Conservation (phyloP, 2,329 filamentous ascomycete genomes). For the Microascus cirrosus region DNA sequence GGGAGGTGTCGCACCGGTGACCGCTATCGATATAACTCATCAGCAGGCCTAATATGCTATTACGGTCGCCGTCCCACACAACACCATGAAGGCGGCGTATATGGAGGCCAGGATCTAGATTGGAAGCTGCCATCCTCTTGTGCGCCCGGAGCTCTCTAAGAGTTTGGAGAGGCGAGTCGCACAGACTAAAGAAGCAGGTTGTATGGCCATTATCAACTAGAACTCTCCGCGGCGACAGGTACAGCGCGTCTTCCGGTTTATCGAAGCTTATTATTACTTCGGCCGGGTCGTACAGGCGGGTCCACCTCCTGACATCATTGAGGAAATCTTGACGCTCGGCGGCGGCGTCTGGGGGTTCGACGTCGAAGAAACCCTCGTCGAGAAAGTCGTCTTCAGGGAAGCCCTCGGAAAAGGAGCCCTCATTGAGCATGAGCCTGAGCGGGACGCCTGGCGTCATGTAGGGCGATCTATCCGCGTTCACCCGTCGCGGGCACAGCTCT, state of each 20-base stretch:
- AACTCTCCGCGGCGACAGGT: conserved; percentile 10
- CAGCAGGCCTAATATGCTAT: conserved; percentile 9
- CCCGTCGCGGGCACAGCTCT: conserved; percentile 5
- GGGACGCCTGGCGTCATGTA: conserved; percentile 7
- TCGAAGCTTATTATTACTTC: conserved; percentile 9
- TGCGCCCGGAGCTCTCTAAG: conserved; percentile 9
- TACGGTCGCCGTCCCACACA: conserved; percentile 8
- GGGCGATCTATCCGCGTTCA: conserved; percentile 4
- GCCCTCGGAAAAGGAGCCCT: too few species aligned
- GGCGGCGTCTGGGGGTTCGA: too few species aligned
- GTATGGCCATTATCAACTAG: conserved; percentile 8
- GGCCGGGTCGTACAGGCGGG: conserved; percentile 11
- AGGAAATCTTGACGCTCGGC: too few species aligned
- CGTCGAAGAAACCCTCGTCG: too few species aligned
- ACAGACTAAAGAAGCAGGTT: conserved; percentile 12
- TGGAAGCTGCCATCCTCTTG: conserved; percentile 7
- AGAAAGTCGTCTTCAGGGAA: too few species aligned
- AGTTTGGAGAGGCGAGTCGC: conserved; percentile 6
- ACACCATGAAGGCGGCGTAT: conserved; percentile 11
- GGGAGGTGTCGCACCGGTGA: neutral
- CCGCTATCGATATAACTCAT: conserved; percentile 7
- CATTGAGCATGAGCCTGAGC: conserved; percentile 10
- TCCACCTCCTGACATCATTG: conserved; percentile 12
- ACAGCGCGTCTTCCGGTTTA: conserved; percentile 11
- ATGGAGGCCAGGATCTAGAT: conserved; percentile 6